Percentiles rank a stretch among this genome's conserved stretches.
Conservation (phyloP, 176 grass and related monocot species). For the Cymbopogon citratus region DNA sequence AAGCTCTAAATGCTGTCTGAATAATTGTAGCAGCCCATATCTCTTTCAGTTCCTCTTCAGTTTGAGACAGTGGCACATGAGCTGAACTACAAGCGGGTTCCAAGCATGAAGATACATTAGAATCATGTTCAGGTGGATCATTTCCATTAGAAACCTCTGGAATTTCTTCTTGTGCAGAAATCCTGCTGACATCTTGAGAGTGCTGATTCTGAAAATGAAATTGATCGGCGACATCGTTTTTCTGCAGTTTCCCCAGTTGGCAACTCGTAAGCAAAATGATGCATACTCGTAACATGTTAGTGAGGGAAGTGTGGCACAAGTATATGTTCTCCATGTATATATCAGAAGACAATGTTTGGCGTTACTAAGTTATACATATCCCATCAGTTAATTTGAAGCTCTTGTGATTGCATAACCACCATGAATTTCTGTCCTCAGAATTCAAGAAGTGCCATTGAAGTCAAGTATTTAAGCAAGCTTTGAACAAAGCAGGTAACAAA, state of each 20-base stretch:
- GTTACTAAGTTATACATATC: not conserved
- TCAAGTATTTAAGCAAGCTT: not conserved
- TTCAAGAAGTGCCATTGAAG: not conserved
- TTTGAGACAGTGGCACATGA: conserved; percentile 35
- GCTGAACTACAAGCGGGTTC: conserved; percentile 23
- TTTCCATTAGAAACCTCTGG: conserved; percentile 38
- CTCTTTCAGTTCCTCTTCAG: conserved; percentile 43
- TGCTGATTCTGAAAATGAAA: conserved; percentile 35
- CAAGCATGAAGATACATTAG: conserved; percentile 28
- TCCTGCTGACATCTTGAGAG: conserved; percentile 5
- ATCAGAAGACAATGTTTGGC: not conserved
- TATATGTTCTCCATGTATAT: not conserved
- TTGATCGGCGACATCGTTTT: conserved; percentile 16
- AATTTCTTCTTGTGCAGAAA: conserved; percentile 31
- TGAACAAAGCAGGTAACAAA: not conserved
- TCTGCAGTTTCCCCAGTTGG: conserved; percentile 33
- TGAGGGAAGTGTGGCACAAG: not conserved
- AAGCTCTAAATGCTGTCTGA: conserved; percentile 83
- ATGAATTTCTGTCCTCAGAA: not conserved
- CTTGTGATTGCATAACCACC: not conserved
- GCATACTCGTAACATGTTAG: not conserved
- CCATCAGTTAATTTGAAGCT: not conserved
- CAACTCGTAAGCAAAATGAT: not conserved
- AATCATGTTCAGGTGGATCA: conserved; percentile 27
- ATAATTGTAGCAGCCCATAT: conserved; percentile 76